Conservation (phyloP, 345 rosid genomes). For the Populus alba region DNA sequence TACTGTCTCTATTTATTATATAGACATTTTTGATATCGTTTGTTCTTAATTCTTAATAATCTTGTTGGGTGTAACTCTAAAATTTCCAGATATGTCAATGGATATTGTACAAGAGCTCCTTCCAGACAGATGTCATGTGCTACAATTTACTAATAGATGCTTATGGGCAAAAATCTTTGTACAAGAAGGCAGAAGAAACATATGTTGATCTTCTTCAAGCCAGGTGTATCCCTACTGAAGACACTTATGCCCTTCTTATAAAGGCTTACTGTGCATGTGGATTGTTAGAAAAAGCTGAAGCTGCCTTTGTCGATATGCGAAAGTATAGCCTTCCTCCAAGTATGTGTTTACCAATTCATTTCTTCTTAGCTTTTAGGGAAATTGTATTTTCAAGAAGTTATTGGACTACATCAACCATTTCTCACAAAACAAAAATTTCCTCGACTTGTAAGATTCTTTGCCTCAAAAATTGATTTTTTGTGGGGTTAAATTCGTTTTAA, state of each 20-base stretch:
- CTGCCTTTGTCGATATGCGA: constrained; percentile 72
- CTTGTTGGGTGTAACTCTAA: constrained; percentile 4
- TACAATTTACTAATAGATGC: constrained; percentile 90
- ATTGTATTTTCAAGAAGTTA: too few species aligned
- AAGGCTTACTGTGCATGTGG: constrained; percentile 71
- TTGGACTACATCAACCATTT: too few species aligned
- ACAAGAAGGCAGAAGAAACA: constrained; percentile 61
- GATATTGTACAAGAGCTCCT: constrained; percentile 77
- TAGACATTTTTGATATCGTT: neutral
- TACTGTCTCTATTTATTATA: neutral
- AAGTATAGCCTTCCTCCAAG: constrained; percentile 70
- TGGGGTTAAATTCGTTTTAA: too few species aligned
- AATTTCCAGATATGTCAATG: constrained; percentile 72
- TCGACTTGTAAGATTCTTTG: too few species aligned
- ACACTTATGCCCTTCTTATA: constrained; percentile 82
- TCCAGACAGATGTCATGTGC: constrained; percentile 74
- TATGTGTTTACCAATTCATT: constrained; percentile 30
- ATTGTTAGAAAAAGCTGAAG: constrained; percentile 62
- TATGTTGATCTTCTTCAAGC: constrained; percentile 76
- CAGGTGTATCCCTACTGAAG: constrained; percentile 79
- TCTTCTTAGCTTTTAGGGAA: too few species aligned
- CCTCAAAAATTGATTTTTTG: too few species aligned
- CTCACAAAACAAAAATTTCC: too few species aligned
- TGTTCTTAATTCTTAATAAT: neutral
- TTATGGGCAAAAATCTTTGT: constrained; percentile 62